phyloP scores from a whole-genome alignment of 2,329 filamentous ascomycete species.

The Talaromyces sp. region DNA sequence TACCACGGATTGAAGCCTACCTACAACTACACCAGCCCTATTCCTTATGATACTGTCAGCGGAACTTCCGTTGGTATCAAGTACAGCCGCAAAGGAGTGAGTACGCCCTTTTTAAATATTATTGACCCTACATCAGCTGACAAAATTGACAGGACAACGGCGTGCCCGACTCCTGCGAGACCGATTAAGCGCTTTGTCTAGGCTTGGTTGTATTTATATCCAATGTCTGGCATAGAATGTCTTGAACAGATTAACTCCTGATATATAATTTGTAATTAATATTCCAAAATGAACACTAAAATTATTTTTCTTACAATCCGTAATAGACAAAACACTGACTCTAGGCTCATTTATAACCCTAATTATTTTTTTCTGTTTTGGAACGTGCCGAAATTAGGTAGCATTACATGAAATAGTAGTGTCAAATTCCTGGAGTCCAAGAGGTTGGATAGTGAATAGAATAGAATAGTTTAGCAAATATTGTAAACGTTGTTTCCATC shows the following conservation, averaged over 20 bases:
- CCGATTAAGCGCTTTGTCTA: background rate
- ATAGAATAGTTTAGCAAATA: background rate
- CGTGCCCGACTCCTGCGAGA: background rate
- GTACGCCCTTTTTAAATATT: background rate
- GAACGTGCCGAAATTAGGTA: background rate
- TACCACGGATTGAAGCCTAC: slow-evolving; percentile 29
- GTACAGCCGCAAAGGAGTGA: slow-evolving; percentile 59
- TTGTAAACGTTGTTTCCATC: too few species aligned
- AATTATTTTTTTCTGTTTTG: background rate
- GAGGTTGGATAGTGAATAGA: background rate
- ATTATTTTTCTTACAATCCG: background rate
- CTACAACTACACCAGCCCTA: slow-evolving; percentile 36
- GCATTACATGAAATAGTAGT: background rate
- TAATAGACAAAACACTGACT: background rate
- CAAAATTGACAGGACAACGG: background rate
- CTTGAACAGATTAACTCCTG: too few species aligned
- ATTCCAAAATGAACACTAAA: background rate
- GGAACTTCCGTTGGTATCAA: slow-evolving; percentile 45
- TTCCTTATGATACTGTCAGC: slow-evolving; percentile 28
- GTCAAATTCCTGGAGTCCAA: background rate
- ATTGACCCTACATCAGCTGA: background rate
- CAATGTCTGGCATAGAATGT: background rate
- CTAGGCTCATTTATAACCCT: background rate
- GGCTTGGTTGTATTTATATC: background rate
- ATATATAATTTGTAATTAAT: background rate